Evolutionary conservation across 805 yeast genomes (phyloP).

Genomic region (Lipomyces orientalis): DNA sequence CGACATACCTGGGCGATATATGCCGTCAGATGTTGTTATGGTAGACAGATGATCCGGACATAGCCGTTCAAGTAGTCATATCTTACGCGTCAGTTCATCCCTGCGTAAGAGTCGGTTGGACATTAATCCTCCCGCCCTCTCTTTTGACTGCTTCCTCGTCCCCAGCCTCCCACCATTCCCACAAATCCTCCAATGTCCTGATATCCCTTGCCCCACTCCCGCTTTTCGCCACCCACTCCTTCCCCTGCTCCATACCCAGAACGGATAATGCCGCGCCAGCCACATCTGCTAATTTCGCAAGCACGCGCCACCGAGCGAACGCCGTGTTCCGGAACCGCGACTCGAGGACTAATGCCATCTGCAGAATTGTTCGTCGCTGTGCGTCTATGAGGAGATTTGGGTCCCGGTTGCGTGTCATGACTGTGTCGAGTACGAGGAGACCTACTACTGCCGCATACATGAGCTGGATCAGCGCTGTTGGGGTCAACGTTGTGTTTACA

Average conservation of each 20-base stretch:
- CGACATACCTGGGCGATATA: too few species aligned
- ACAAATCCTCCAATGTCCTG: conserved; percentile 20
- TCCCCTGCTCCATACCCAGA: conserved; percentile 14
- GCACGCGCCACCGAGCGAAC: conserved; percentile 22
- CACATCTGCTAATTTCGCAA: conserved; percentile 16
- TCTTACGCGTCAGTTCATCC: background rate
- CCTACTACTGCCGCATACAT: conserved; percentile 30
- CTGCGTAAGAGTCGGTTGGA: conserved; percentile 9
- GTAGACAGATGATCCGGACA: too few species aligned
- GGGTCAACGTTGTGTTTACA: conserved; percentile 6
- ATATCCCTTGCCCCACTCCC: conserved; percentile 19
- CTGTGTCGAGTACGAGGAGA: conserved; percentile 21
- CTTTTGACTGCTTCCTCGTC: conserved; percentile 10
- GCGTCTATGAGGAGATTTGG: conserved; percentile 14
- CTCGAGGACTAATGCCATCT: conserved; percentile 14
- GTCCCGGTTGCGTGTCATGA: conserved; percentile 3
- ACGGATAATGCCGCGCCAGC: conserved; percentile 19
- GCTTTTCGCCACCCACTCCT: conserved; percentile 18
- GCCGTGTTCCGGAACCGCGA: conserved; percentile 9
- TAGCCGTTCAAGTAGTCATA: background rate
- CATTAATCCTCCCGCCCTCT: conserved; percentile 6
- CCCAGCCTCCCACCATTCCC: conserved; percentile 23
- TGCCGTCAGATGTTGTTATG: too few species aligned
- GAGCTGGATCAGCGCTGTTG: conserved; percentile 20
- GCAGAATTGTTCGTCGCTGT: conserved; percentile 17